Percentiles rank a stretch among this genome's conserved stretches.
phyloP scores from a whole-genome alignment of 805 yeast species.

The Pichia rugopelliculosa region DNA sequence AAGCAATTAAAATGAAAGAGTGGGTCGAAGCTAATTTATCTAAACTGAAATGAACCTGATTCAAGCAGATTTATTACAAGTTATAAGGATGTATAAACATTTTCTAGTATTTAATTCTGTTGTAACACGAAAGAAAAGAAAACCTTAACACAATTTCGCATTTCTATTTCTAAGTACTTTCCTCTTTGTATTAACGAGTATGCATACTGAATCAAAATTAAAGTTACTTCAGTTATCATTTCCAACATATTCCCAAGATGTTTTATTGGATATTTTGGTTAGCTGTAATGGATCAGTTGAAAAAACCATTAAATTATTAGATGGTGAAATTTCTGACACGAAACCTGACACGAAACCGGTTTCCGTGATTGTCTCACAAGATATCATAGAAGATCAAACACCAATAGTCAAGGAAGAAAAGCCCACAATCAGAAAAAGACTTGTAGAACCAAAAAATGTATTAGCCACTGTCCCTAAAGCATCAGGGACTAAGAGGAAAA shows the following conservation, averaged over 20 bases:
- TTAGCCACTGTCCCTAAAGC: background rate
- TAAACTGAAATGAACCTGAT: too few species aligned
- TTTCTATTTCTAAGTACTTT: background rate
- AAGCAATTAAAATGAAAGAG: constrained; percentile 20
- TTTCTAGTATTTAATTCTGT: too few species aligned
- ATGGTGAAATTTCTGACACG: background rate
- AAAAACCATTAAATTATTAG: background rate
- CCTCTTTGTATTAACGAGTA: background rate
- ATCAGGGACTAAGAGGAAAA: background rate
- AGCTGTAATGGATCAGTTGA: constrained; percentile 44
- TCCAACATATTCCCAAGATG: constrained; percentile 36
- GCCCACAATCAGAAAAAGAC: background rate
- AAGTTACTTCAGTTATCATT: constrained; percentile 29
- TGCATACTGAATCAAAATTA: constrained; percentile 35
- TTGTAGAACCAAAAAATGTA: too few species aligned
- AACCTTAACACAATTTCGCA: too few species aligned
- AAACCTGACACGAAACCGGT: background rate
- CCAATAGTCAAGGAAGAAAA: background rate
- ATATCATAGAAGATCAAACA: background rate
- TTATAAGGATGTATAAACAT: too few species aligned
- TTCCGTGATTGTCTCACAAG: background rate
- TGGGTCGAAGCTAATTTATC: constrained; percentile 11
- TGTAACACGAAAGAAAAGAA: too few species aligned
- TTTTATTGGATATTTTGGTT: constrained; percentile 43
- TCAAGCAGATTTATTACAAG: too few species aligned